Evolutionary conservation across 257 asterid genomes (phyloP).

Genomic region (Solanum megistacrolobum): DNA sequence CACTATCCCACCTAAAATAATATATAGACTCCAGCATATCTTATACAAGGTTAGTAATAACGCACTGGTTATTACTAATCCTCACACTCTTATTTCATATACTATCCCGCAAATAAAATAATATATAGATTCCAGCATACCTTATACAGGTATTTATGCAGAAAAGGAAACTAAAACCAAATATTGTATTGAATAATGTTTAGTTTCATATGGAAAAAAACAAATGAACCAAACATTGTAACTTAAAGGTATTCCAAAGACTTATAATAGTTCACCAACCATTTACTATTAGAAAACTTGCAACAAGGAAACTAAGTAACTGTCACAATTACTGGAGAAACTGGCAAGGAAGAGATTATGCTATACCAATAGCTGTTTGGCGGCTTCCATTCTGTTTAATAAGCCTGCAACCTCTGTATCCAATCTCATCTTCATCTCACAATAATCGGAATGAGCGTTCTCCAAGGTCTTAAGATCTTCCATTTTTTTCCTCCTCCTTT

Average conservation of each 20-base stretch:
- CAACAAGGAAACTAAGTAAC: not conserved
- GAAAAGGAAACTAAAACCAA: not conserved
- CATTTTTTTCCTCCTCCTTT: slow-evolving; percentile 43
- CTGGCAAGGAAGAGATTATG: not conserved
- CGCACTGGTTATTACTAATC: not conserved
- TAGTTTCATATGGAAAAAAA: not conserved
- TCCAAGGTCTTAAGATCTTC: slow-evolving; percentile 76
- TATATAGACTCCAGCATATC: not conserved
- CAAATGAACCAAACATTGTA: not conserved
- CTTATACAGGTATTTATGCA: not conserved
- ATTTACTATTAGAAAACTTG: not conserved
- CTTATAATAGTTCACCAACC: not conserved
- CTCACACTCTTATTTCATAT: not conserved
- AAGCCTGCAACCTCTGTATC: slow-evolving; percentile 79
- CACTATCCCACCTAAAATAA: not conserved
- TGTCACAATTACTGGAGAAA: not conserved
- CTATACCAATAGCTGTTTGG: slow-evolving; percentile 67
- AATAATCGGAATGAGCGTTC: slow-evolving; percentile 65
- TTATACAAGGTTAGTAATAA: not conserved
- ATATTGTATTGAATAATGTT: not conserved
- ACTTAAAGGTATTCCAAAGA: not conserved
- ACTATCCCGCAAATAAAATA: not conserved
- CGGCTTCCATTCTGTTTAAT: slow-evolving; percentile 84
- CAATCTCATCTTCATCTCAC: slow-evolving; percentile 84
- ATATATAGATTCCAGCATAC: not conserved